phyloP scores from a whole-genome alignment of 768 basidiomycete species.

The Pleurotus tuoliensis region DNA sequence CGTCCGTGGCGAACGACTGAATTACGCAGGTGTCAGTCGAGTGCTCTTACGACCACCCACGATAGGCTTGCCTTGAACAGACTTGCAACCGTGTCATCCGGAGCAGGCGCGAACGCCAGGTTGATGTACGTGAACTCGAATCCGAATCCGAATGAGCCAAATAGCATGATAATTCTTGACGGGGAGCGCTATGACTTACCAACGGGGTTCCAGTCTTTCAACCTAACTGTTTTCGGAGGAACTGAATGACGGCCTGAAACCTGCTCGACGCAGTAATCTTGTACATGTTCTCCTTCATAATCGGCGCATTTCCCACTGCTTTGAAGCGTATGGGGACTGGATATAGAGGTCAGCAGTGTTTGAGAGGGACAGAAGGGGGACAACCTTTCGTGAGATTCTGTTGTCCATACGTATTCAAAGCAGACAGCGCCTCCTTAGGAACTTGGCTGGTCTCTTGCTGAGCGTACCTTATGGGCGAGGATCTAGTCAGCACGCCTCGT shows the following conservation, averaged over 20 bases:
- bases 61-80: constrained; percentile 55
- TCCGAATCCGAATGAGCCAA: constrained; percentile 30
- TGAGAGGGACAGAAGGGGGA: not conserved
- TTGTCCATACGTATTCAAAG: not conserved
- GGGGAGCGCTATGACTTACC: constrained; percentile 40
- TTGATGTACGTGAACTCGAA: constrained; percentile 59
- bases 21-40: not conserved
- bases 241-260: constrained; percentile 94
- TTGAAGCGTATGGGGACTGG: constrained; percentile 95
- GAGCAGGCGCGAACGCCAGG: constrained; percentile 77
- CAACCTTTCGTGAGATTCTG: not conserved
- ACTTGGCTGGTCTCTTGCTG: not conserved
- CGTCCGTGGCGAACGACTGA: constrained; percentile 84
- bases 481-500: too few relatives aligned
- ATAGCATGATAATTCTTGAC: not conserved
- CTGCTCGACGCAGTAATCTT: constrained; percentile 93
- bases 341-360: not conserved
- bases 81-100: constrained; percentile 78
- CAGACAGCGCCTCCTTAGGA: not conserved
- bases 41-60: not conserved
- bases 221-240: constrained; percentile 82
- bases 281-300: constrained; percentile 99
- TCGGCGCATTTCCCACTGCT: constrained; percentile 94
- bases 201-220: constrained; percentile 85
- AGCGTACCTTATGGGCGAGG: not conserved